Base-by-base conservation (phyloP, 768 basidiomycete genomes). In the Suillus tomentosus region DNA sequence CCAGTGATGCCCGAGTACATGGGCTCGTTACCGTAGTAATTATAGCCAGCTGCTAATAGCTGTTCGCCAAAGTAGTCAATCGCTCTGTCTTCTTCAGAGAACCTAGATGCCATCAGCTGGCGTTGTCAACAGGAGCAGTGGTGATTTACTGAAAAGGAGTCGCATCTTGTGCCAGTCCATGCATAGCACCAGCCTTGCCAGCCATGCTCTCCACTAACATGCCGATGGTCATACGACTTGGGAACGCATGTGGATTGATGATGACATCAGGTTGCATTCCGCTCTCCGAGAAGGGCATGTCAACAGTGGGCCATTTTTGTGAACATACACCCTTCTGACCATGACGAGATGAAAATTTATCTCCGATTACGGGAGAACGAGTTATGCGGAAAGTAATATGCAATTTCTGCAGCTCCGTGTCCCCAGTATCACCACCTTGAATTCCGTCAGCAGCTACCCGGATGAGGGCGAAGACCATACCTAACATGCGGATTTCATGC, bases 1-100 rank as follows among this genome's bases (percentile, higher is more conserved):
- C 97, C 97, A 8, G 97, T 99, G 74, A 99, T 97, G 27, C 97
- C 97, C 63, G 96, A 98, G 77, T 99, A 99, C 97, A 99, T 99
- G 6, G 97, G 96, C 76, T 99, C 97, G 78, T 97, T 98, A 15
- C 97, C 97, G 74, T 96, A 93, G 77, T 98, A 99, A 77, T 98
- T 99, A 82, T 98, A 99, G 9, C 97, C 97, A 15, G 97, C 88
- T 24, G 92, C 91, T 48, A 88, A 79, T 22, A 99, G 87, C 73
- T 99, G 97, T 68, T 97, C 87, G 47, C 97, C 97, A 69, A 99
- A 99, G 81, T 98, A 98, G 68, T 96, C 91, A 60, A 97, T 87
- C 0, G 97, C 97, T n/a, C 92, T 95, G 74, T 99, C 95, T 71
- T 94, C 86, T 76, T 99, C 97, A 11, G 92, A 90, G 79, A 97